Base-by-base conservation (phyloP, 192 early-diverging fungal species). In the Diversispora epigaea region DNA sequence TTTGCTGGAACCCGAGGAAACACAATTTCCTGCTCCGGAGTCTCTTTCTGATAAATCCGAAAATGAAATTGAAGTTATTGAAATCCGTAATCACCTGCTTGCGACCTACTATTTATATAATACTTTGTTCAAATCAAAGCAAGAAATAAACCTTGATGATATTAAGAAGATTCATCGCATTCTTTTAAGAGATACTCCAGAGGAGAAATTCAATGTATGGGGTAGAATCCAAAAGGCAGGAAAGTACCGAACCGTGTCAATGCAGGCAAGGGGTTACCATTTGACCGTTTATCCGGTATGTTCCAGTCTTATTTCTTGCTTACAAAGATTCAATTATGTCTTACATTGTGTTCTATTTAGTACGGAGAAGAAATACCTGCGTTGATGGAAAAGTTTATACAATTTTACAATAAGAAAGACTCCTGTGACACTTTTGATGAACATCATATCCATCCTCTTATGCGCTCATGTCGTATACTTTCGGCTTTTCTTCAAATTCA, bases 221-320 rank as follows among this genome's bases (percentile, higher is more conserved):
- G 56, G 41, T 15, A 43, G 60, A 46, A 61, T 72, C 10, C 70
- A 72, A 19, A 17, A 73, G 46, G 71, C 71, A 60, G 71, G 57
- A 61, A 73, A 11, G 57, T 61, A 61, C 61, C 56, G 56, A 73
- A 73, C 56, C 0, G 21, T 73, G 41, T 46, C 57, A 73, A 61
- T 73, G 57, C 71, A 61, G 32, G 40, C 71, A 61, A 2, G 6
- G 10, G 71, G 71, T 73, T 61, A 73, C 22, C 44, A 49, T 73
- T 73, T 73, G 45, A 73, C 71, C 12, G 8, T 73, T 73, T 73
- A 73, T 69, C 55, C 56, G n/a, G 70, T 72, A 47, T 60, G 57
- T 46, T 61, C 22, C 60, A 72, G 44, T 73, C 47, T 60, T 60
- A 49, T 12, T 73, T 10, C 17, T 11, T 12, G 10, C 21, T 61